These are phyloP conservation scores for Epithemia pelagica DNA, from an alignment of 108 stramenopile genomes.

Conservation along the genomic window DNA sequence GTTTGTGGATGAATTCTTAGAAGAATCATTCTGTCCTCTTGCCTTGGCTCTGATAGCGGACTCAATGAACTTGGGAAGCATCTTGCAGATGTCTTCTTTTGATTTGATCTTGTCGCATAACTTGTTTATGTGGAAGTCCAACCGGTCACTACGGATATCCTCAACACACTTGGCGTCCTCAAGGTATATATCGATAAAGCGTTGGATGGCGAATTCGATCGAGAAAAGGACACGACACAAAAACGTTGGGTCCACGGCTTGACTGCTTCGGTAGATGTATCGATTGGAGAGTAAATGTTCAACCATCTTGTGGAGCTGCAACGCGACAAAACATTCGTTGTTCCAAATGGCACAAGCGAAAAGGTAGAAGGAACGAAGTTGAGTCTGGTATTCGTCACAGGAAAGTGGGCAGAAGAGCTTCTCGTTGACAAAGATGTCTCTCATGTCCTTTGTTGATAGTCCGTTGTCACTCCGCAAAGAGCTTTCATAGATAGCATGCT, in stretches of 20 bases:
- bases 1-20: too few relatives aligned
- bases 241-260: background rate
- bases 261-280: background rate
- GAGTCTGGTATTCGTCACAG: background rate
- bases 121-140: background rate
- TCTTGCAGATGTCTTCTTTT: background rate
- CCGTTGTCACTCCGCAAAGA: background rate
- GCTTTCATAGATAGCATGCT: background rate
- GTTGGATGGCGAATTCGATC: background rate
- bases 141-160: background rate
- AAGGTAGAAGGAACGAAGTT: background rate
- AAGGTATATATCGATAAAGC: background rate
- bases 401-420: background rate
- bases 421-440: background rate
- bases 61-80: too few relatives aligned
- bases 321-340: background rate
- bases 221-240: background rate
- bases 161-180: background rate
- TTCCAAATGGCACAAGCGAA: background rate
- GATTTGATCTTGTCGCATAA: background rate
- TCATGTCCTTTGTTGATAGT: background rate
- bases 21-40: too few relatives aligned
- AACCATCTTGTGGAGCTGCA: background rate
- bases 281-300: background rate
- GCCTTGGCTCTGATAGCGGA: too few relatives aligned